Evolutionary conservation across 1,139 yeast genomes (phyloP).

Genomic region (Zygoascus meyerae): DNA sequence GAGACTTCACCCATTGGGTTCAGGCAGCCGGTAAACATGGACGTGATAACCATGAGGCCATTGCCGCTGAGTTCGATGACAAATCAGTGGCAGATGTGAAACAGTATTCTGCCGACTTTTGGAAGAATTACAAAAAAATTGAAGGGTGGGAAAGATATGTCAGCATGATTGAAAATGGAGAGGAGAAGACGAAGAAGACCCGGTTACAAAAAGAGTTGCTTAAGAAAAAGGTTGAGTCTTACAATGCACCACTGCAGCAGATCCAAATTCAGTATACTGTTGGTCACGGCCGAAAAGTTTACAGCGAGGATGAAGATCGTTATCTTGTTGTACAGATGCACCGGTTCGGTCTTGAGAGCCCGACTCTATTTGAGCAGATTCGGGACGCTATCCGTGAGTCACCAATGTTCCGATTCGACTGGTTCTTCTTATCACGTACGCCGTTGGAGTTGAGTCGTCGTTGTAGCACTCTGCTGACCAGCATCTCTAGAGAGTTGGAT

Average conservation of each 20-base stretch:
- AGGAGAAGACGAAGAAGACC: slow-evolving; percentile 64
- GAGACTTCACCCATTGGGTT: slow-evolving; percentile 83
- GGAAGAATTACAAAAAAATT: slow-evolving; percentile 64
- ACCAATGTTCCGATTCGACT: slow-evolving; percentile 78
- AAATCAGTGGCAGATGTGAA: slow-evolving; percentile 66
- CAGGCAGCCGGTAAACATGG: slow-evolving; percentile 81
- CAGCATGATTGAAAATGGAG: slow-evolving; percentile 83
- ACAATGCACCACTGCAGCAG: slow-evolving; percentile 69
- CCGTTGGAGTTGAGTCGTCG: slow-evolving; percentile 81
- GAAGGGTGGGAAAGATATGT: slow-evolving; percentile 85
- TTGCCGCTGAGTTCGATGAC: slow-evolving; percentile 58
- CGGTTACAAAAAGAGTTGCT: slow-evolving; percentile 62
- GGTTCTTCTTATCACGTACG: slow-evolving; percentile 82
- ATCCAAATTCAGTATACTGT: slow-evolving; percentile 77
- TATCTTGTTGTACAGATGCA: slow-evolving; percentile 68
- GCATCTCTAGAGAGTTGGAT: slow-evolving; percentile 75
- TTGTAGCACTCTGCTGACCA: slow-evolving; percentile 68
- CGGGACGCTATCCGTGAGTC: slow-evolving; percentile 69
- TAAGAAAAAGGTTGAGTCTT: slow-evolving; percentile 54
- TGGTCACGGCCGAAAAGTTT: slow-evolving; percentile 78
- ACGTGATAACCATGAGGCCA: slow-evolving; percentile 51
- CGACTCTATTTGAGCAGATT: slow-evolving; percentile 65
- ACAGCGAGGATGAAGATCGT: slow-evolving; percentile 81
- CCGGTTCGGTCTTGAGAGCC: slow-evolving; percentile 69
- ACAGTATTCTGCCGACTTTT: slow-evolving; percentile 63